These are phyloP conservation scores for Camelina neglecta DNA, from an alignment of 345 rosid species.

Conservation along the genomic window DNA sequence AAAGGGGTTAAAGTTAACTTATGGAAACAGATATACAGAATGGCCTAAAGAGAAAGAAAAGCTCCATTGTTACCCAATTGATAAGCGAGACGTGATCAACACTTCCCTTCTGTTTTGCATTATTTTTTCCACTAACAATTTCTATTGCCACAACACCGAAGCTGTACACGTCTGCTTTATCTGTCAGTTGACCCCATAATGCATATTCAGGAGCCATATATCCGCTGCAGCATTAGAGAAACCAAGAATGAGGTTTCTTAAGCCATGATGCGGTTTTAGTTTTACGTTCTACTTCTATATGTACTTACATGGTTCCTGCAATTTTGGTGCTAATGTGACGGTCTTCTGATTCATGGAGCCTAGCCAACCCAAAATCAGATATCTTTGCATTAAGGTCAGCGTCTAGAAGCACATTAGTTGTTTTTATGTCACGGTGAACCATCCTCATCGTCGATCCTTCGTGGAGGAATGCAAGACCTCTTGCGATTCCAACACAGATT, in stretches of 20 bases:
- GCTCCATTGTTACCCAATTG: conserved; percentile 45
- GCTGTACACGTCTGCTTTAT: conserved; percentile 57
- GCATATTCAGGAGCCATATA: conserved; percentile 55
- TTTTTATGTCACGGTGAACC: conserved; percentile 71
- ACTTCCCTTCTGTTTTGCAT: conserved; percentile 16
- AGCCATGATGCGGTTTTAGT: not conserved
- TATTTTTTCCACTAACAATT: conserved; percentile 48
- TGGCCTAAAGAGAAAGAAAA: not conserved
- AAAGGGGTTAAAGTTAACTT: not conserved
- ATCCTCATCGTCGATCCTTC: conserved; percentile 60
- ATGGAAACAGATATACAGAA: not conserved
- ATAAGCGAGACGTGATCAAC: conserved; percentile 40
- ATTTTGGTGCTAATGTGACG: conserved; percentile 62
- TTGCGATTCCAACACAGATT: conserved; percentile 66
- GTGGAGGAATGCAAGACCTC: conserved; percentile 63
- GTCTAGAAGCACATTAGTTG: conserved; percentile 61
- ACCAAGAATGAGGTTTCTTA: not conserved
- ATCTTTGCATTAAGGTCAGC: conserved; percentile 58
- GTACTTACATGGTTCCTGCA: conserved; percentile 66
- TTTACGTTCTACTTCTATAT: not conserved
- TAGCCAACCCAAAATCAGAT: conserved; percentile 73
- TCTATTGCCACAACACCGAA: conserved; percentile 53
- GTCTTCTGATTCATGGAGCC: conserved; percentile 55
- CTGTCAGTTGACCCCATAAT: conserved; percentile 50
- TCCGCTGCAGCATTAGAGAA: conserved; percentile 34